Evolutionary conservation across 2,329 filamentous ascomycete genomes (phyloP).

Genomic region (Sordariomycetes sp.): DNA sequence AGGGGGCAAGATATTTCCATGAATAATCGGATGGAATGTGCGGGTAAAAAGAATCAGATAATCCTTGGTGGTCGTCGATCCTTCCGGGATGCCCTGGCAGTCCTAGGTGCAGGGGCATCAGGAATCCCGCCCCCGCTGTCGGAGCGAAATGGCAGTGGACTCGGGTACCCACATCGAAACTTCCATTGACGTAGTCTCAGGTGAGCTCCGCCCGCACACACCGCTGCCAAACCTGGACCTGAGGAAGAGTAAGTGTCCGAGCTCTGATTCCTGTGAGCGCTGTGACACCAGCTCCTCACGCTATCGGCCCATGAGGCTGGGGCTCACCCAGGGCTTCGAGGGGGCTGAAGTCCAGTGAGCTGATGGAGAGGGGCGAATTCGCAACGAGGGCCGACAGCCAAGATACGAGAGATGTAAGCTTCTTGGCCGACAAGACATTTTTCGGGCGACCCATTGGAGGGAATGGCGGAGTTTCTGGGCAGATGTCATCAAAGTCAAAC

Average conservation of each 20-base stretch:
- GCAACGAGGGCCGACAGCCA: not conserved
- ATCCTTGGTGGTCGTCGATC: not conserved
- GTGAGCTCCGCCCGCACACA: not conserved
- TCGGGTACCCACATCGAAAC: not conserved
- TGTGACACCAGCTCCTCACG: not conserved
- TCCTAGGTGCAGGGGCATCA: not conserved
- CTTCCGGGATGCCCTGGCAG: not conserved
- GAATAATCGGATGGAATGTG: not conserved
- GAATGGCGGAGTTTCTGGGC: not conserved
- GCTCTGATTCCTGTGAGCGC: not conserved
- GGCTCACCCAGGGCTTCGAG: not conserved
- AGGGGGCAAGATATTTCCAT: not conserved
- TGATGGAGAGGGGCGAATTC: not conserved
- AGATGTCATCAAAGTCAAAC: not conserved
- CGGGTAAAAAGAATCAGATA: not conserved
- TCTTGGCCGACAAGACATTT: not conserved
- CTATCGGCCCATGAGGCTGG: not conserved
- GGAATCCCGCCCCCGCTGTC: not conserved
- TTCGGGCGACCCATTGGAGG: not conserved
- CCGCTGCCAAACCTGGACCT: no score
- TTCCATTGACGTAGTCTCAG: not conserved
- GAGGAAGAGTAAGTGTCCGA: not conserved
- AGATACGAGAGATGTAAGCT: not conserved
- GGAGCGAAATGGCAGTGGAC: not conserved
- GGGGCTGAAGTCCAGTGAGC: not conserved